Percentiles rank a stretch among this genome's conserved stretches.
Evolutionary conservation across 2,329 filamentous ascomycete genomes (phyloP).

Genomic region (Hymenoscyphus linearis): DNA sequence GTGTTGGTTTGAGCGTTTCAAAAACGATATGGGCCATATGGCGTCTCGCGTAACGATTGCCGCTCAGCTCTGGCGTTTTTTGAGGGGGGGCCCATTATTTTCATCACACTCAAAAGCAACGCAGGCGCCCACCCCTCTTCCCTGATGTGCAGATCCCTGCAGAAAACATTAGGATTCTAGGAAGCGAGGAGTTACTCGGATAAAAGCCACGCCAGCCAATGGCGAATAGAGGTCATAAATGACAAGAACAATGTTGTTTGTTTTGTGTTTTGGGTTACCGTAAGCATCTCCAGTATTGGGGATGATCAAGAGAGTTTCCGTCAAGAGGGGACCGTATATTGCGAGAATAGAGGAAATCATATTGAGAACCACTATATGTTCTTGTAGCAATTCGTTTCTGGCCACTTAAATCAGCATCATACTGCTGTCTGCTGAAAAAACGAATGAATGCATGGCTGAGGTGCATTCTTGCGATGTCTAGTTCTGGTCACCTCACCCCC

Average conservation of each 20-base stretch:
- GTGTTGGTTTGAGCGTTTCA: not conserved
- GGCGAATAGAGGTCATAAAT: not conserved
- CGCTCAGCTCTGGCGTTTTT: not conserved
- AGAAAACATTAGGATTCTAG: not conserved
- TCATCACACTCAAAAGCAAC: not conserved
- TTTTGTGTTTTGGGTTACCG: not conserved
- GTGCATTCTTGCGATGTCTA: not conserved
- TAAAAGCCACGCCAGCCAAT: not conserved
- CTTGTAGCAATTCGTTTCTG: not conserved
- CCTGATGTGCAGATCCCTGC: not conserved
- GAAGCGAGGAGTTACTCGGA: not conserved
- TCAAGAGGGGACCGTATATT: not conserved
- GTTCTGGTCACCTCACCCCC: not conserved
- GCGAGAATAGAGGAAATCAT: not conserved
- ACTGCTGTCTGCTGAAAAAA: not conserved
- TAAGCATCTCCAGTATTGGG: not conserved
- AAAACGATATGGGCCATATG: not conserved
- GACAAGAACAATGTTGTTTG: not conserved
- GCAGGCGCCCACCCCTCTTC: not conserved
- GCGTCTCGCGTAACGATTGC: not conserved
- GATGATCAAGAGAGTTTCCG: not conserved
- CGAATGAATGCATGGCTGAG: not conserved
- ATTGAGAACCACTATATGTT: not conserved
- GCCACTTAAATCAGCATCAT: not conserved
- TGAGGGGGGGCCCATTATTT: not conserved